These are phyloP conservation scores for Fagus crenata DNA, from an alignment of 306 rosid genomes.

Conservation along the genomic window DNA sequence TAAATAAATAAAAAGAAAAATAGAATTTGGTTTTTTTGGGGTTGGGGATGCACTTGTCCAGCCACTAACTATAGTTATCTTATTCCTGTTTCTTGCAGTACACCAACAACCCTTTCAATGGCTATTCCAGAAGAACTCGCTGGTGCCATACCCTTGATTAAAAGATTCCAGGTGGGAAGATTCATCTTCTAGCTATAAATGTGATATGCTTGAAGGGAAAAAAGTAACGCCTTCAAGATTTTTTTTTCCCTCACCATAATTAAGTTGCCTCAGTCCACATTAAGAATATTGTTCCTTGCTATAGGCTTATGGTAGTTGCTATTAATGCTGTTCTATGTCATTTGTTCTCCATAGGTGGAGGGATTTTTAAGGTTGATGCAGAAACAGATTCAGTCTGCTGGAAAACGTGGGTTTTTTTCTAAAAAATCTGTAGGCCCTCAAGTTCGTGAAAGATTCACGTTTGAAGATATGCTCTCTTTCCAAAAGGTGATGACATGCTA, in stretches of 20 bases:
- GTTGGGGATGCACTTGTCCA: not conserved
- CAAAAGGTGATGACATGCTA: constrained; percentile 66
- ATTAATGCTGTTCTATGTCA: constrained; percentile 4
- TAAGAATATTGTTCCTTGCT: constrained; percentile 13
- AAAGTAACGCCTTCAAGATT: not conserved
- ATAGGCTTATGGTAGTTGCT: constrained; percentile 14
- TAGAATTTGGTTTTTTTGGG: not conserved
- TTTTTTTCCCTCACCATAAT: not conserved
- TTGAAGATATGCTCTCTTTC: constrained; percentile 94
- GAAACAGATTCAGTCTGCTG: constrained; percentile 93
- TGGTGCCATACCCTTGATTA: constrained; percentile 88
- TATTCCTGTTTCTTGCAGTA: constrained; percentile 47
- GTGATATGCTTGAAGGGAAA: constrained; percentile 1
- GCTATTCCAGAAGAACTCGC: constrained; percentile 81
- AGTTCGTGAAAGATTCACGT: constrained; percentile 69
- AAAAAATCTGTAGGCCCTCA: constrained; percentile 79
- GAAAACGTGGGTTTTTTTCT: constrained; percentile 88
- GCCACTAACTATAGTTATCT: constrained; percentile 1
- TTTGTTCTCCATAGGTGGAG: constrained; percentile 63
- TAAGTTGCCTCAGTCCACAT: constrained; percentile 2
- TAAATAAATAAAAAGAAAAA: no score
- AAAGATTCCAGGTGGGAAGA: constrained; percentile 73
- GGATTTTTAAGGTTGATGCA: constrained; percentile 87
- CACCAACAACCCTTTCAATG: constrained; percentile 69
- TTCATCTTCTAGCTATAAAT: constrained; percentile 3